Evolutionary conservation across 2,329 filamentous ascomycete genomes (phyloP), one percentile per base, ranked within the genome.

Genomic region (Endocalyx cinctus): DNA sequence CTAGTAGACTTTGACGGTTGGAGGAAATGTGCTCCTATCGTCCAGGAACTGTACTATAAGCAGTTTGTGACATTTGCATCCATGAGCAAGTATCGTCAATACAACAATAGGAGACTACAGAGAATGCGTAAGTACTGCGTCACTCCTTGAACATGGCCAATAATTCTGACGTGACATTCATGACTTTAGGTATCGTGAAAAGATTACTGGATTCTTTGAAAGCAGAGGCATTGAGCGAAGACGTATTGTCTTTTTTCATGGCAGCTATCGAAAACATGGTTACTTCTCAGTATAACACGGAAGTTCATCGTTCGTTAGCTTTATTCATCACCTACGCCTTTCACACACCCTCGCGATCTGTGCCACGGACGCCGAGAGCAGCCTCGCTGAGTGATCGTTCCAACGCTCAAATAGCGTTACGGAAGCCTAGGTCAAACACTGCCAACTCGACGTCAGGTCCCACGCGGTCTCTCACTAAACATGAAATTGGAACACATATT

Each of bases 1-100:
- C 71, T 98, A 17, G 86, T 97, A 34, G 92, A 98, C 59, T 78
- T 94, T 45, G 90, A 96, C 50, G 84, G 90, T 14, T 98, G 92
- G 92, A 78, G 90, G 44, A 82, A 79, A 59, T 85, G 84, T 15
- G 82, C 85, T 20, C 57, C 78, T 5, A 72, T 80, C 13, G 86
- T 89, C 0, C 87, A 96, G 52, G 82, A 84, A 48, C 69, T 96
- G 16, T 98, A 97, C 60, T 97, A 96, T 61, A 80, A 82, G 40
- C 92, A 98, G 55, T 97, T 97, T 51, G 70, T 83, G 41, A 83
- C 82, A 0, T 96, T 98, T 62, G 84, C 86, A 2, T 77, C 84
- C n/a, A 82, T 82, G 50, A 96, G 90, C 70, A 89, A 92, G 54
- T 84, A 94, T 52, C 86, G 88, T 54, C 82, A 87, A 39, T 97